Base-by-base conservation (phyloP, 2,329 filamentous ascomycete genomes). In the Phialophora macrospora region DNA sequence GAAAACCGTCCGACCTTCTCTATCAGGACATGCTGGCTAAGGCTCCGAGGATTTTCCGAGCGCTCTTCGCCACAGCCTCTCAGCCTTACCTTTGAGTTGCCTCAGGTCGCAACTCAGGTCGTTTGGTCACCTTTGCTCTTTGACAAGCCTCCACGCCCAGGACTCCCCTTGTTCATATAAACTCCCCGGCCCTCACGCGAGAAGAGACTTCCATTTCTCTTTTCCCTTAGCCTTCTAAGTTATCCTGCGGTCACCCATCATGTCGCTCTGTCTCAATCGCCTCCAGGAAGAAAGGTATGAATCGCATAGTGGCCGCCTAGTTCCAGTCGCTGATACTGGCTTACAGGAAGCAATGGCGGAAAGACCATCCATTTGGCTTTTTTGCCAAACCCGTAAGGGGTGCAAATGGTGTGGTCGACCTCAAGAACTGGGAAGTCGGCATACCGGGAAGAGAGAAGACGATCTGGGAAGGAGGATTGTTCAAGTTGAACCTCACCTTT, bases 281-380 rank as follows among this genome's bases (percentile, higher is more conserved):
- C 84, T 97, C 46, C 90, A 92, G 71, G 93, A 96, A 79, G 93
- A 97, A 83, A 84, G 92, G 91, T 93, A 84, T 26, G 59, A 52
- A 12, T 46, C 44, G 71, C 86, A 26, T 52, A 56, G 30, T 20
- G 48, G 28, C 14, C 22, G 58, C 56, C 34, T 48, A 8, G 51
- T 60, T 59, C 55, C 62, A 51, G 67, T 64, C n/a, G 65, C 66
- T 64, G 51, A 48, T 49, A 54, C 55, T 49, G 62, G 55, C 62
- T 52, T 48, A 49, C 73, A 97, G 93, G 70, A 98, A 97, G 81
- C 92, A 97, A 81, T 99, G 95, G 95, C 89, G 95, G 71, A 89
- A 89, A 76, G 94, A 99, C 73, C 95, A 99, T 75, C 96, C 96
- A 0, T 99, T 99, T 75, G 95, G 95, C 68, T 99, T 99, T 82